A percentile compares a stretch with the other conserved stretches of the same genome.
Conservation (phyloP, 129 eudicot genomes). For the Pittosporum tobira region DNA sequence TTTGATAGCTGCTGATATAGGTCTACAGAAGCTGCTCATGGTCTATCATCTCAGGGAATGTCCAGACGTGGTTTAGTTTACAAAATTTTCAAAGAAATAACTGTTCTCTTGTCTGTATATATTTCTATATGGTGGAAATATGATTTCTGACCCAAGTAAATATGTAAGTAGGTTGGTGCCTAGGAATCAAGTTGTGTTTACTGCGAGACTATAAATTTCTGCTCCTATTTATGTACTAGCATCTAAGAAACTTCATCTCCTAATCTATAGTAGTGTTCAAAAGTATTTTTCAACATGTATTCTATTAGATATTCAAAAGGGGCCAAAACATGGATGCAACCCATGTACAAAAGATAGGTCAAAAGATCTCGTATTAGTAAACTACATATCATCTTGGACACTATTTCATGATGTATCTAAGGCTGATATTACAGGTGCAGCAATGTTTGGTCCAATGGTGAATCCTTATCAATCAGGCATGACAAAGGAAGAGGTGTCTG, state of each 20-base stretch:
- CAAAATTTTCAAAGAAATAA: background rate
- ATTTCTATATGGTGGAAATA: background rate
- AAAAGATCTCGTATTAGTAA: background rate
- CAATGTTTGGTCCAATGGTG: constrained; percentile 75
- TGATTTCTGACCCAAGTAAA: background rate
- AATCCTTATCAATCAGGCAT: constrained; percentile 78
- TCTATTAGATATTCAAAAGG: background rate
- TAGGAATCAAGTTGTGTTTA: too few relatives aligned
- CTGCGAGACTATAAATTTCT: too few relatives aligned
- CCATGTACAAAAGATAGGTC: background rate
- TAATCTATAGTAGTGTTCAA: background rate
- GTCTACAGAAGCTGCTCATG: too few relatives aligned
- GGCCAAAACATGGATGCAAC: background rate
- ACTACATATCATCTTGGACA: background rate
- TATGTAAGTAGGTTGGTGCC: too few relatives aligned
- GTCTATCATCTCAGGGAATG: too few relatives aligned
- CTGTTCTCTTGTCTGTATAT: background rate
- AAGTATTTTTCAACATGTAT: background rate
- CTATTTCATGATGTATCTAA: background rate
- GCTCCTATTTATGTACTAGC: too few relatives aligned
- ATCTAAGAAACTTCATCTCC: too few relatives aligned
- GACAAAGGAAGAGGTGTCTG: constrained; percentile 65
- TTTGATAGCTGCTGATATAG: background rate
- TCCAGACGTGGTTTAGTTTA: background rate
- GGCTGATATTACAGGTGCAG: constrained; percentile 53